These are phyloP conservation scores for Claviceps sorghi DNA, from an alignment of 2,329 filamentous ascomycete species.

Conservation along the genomic window DNA sequence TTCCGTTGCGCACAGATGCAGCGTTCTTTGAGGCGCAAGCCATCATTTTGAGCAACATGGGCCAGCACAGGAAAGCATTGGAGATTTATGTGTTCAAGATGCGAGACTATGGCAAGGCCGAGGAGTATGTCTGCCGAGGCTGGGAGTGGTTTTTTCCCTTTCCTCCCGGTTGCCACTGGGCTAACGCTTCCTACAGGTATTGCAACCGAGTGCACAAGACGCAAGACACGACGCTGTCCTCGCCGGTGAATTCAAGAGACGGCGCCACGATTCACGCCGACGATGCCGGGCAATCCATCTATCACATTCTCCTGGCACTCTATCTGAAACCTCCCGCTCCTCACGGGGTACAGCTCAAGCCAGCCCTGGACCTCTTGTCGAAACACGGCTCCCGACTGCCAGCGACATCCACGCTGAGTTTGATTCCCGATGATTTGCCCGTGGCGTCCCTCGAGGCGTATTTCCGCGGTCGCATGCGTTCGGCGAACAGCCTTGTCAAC, in stretches of 20 bases:
- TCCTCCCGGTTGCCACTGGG: background rate
- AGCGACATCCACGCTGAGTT: conserved; percentile 66
- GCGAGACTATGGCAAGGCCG: conserved; percentile 72
- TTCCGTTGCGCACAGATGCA: conserved; percentile 45
- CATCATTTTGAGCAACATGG: conserved; percentile 87
- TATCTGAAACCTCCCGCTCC: conserved; percentile 72
- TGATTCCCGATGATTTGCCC: conserved; percentile 70
- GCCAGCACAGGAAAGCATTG: conserved; percentile 86
- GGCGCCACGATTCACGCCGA: conserved; percentile 23
- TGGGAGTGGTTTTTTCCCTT: background rate
- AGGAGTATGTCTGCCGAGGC: conserved; percentile 50
- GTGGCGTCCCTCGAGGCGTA: conserved; percentile 74
- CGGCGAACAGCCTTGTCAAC: conserved; percentile 68
- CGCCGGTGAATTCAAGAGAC: conserved; percentile 19
- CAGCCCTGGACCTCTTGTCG: conserved; percentile 76
- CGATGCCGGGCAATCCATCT: conserved; percentile 60
- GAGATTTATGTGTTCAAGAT: conserved; percentile 96
- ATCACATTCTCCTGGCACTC: conserved; percentile 76
- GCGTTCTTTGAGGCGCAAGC: conserved; percentile 81
- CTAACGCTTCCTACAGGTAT: conserved; percentile 39
- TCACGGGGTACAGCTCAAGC: conserved; percentile 56
- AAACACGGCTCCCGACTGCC: conserved; percentile 86
- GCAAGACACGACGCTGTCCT: conserved; percentile 29
- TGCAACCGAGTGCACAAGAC: conserved; percentile 72
- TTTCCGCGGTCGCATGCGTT: conserved; percentile 79